Evolutionary conservation across 2,329 filamentous ascomycete species (phyloP), one percentile per base, ranked within the genome.

Genomic region (Cadophora malorum): DNA sequence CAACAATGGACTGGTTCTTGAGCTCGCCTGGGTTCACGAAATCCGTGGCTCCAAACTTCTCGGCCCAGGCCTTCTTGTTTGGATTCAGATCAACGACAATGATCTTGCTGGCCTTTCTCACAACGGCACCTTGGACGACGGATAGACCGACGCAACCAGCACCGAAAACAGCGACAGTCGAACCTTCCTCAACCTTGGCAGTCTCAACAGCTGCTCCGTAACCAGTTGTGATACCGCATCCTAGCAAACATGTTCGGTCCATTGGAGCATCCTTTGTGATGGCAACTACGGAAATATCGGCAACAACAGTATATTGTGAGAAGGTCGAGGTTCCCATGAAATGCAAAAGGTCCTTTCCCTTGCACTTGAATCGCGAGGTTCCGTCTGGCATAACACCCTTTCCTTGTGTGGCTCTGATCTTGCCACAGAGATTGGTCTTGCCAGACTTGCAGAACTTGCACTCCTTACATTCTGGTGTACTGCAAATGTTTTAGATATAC

Each of bases 381-480:
- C 95, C 95, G 81, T 99, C 96, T 67, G 96, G 96, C 94, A 99
- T 97, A 75, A 97, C 88, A 78, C 96, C 96, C 81, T 90, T 91
- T 76, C 96, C 96, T 84, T 99, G 96, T 55, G 96, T 98, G 56
- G 93, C 93, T 77, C 96, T 91, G 82, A 99, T 99, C 89, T 98
- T 98, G 81, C 96, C 96, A 84, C 95, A 98, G 68, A 98, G 91
- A 83, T 98, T 97, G 77, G 95, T 98, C 90, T 99, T 99, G 83
- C 95, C 96, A 52, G 95, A 98, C 82, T 93, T 96, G 91, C 96
- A 99, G 88, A 98, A 98, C 85, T 98, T 98, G 90, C 96, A 99
- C 82, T 98, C 95, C 75, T 88, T 86, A 85, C 96, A 98, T 84
- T 98, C 95, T 73, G 96, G 96, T 58, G 94, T 98, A 86, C 94